A percentile compares a stretch with the other conserved stretches of the same genome.
These are phyloP conservation scores for Mycena kentingensis DNA, from an alignment of 768 basidiomycete genomes.

Conservation along the genomic window DNA sequence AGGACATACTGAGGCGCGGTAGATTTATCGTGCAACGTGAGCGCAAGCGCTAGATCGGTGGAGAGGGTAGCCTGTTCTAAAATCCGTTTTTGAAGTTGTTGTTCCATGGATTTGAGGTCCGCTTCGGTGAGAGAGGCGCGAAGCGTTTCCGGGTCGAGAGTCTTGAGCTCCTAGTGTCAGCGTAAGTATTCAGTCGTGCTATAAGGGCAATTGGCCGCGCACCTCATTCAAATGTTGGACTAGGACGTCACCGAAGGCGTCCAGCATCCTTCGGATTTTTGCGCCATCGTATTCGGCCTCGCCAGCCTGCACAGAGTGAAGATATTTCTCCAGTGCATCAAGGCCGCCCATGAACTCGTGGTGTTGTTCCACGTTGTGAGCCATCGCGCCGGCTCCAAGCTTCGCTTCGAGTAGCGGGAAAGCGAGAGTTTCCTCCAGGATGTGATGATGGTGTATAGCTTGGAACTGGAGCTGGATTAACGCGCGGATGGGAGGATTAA, in stretches of 20 bases:
- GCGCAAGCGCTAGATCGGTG: constrained; percentile 26
- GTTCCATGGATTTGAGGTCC: constrained; percentile 29
- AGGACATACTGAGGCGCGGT: constrained; percentile 25
- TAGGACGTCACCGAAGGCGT: constrained; percentile 30
- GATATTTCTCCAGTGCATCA: constrained; percentile 28
- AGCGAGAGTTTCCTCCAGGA: constrained; percentile 30
- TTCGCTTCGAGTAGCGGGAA: constrained; percentile 32
- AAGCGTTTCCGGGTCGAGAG: constrained; percentile 27
- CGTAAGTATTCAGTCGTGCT: not conserved
- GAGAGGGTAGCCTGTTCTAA: constrained; percentile 26
- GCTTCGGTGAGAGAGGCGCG: constrained; percentile 28
- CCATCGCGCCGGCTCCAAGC: constrained; percentile 27
- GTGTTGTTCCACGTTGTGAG: constrained; percentile 31
- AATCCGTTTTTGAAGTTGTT: constrained; percentile 22
- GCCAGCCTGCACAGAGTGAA: constrained; percentile 61
- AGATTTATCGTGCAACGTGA: constrained; percentile 27
- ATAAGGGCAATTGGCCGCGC: not conserved
- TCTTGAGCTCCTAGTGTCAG: constrained; percentile 28
- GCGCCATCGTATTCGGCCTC: constrained; percentile 53
- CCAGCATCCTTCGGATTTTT: constrained; percentile 26
- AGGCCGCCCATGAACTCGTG: constrained; percentile 29
- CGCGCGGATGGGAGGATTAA: not conserved
- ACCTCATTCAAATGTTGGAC: constrained; percentile 31
- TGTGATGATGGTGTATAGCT: constrained; percentile 34
- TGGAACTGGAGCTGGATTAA: constrained; percentile 19